Base-by-base conservation (phyloP, 768 basidiomycete genomes). In the Sporobolomyces phaffii region DNA sequence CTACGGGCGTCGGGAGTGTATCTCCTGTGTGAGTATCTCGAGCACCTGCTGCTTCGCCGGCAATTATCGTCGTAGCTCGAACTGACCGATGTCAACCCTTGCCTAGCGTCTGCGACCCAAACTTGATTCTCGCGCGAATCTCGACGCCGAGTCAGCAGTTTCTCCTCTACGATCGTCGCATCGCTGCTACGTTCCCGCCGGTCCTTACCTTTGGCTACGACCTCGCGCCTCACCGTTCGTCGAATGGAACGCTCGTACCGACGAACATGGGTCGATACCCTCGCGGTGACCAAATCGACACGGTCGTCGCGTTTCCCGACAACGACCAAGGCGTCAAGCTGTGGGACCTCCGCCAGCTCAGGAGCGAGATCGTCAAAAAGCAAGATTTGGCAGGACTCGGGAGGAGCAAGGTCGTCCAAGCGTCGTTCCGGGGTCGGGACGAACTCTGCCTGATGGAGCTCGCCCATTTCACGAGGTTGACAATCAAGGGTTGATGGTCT, bases 301-400 rank as follows among this genome's bases (percentile, higher is more conserved):
- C 61, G 9, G 40, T 68, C 44, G 51, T 59, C 18, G 66, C 44
- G 0, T 68, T 68, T 34, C 68, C 62, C 3, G 68, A 69, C 34
- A 31, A 60, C 41, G 62, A 56, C 3, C 29, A 49, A 9, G 68
- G 68, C 44, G 68, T 69, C 40, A 69, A 69, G 41, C 44, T 69
- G 20, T 69, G 68, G 68, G 68, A 69, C 52, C 62, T 69, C 17
- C 62, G 68, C 45, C 60, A 61, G 20, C 22, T 64, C 31, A 58
- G 49, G 45, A 5, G 17, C 24, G 45, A 38, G 33, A 33, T 47
- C 28, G 45, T 57, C 38, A 64, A 64, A 53, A n/a, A 34, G 41
- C 58, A 64, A 33, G 20, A 57, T 36, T 28, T 64, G 5, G 17
- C 17, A 10, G 47, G n/a, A 36, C 26, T 64, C 47, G 48, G 59